Conservation (phyloP, 164 flowering plant species). For the Macadamia integrifolia region DNA sequence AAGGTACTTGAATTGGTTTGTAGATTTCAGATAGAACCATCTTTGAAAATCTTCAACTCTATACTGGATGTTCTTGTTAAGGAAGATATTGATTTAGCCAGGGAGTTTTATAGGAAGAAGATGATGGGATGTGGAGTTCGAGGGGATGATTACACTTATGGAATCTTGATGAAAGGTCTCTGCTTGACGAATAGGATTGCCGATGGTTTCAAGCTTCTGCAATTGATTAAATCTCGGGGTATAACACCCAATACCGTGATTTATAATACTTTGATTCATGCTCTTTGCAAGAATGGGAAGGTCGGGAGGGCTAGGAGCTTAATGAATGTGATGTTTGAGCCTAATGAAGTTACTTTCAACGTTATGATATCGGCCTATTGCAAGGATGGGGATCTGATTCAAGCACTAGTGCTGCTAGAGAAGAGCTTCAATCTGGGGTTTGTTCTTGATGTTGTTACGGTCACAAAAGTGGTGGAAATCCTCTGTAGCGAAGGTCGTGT, state of each 20-base stretch:
- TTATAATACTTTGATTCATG: constrained; percentile 77
- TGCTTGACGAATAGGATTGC: constrained; percentile 76
- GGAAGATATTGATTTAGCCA: constrained; percentile 82
- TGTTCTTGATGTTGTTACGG: constrained; percentile 58
- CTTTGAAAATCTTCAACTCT: constrained; percentile 67
- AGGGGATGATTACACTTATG: constrained; percentile 75
- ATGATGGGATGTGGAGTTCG: constrained; percentile 69
- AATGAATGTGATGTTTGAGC: constrained; percentile 63
- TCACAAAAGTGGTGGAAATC: constrained; percentile 61
- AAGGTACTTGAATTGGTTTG: constrained; percentile 49
- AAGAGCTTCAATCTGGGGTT: constrained; percentile 52
- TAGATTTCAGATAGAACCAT: constrained; percentile 35
- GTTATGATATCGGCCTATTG: constrained; percentile 71
- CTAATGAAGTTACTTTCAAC: constrained; percentile 69
- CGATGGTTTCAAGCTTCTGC: constrained; percentile 77
- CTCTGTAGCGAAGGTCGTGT: constrained; percentile 61
- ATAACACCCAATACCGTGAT: constrained; percentile 51
- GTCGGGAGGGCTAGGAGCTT: constrained; percentile 84
- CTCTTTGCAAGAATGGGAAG: constrained; percentile 74
- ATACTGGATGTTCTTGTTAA: constrained; percentile 77
- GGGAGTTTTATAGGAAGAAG: constrained; percentile 65
- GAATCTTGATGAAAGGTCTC: constrained; percentile 89
- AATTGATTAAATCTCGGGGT: constrained; percentile 49
- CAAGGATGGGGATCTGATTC: constrained; percentile 49
- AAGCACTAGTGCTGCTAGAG: constrained; percentile 70